Evolutionary conservation across 208 protist genomes (phyloP), one percentile per base, ranked within the genome.

Genomic region (Trypanosoma vivax): DNA sequence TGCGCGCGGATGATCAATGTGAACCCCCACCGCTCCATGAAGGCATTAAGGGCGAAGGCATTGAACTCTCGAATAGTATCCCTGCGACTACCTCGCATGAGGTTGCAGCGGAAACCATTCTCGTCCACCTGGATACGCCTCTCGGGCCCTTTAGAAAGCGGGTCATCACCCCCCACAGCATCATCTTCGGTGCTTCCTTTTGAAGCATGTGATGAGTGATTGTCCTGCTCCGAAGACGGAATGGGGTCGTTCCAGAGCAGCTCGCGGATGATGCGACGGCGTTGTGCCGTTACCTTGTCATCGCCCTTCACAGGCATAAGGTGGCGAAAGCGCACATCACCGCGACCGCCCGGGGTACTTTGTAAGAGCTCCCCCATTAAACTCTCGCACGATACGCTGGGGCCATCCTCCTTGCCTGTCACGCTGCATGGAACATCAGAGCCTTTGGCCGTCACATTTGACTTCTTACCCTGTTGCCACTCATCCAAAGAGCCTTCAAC

Each of bases 231-330:
- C 1, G 37, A 27, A 0, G 25, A 34, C 2, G 65, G 24, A 10
- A 39, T 50, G 27, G 45, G 79, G 55, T 69, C 72, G 42, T 90
- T 90, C 76, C 78, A 86, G 14, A 90, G 27, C 1, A 90, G 49
- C 59, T 90, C 83, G 1, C 83, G 83, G 52, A 83, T 59, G 2
- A 90, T 73, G 13, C 77, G 78, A 5, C 76, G 63, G 6, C 56
- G 52, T n/a, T 59, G 54, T 19, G 59, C 60, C 16, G 29, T 51
- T 2, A 23, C 30, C 9, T 19, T 34, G 27, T 33, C 30, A n/a
- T 79, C 69, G 23, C 58, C 55, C 14, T 28, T 5, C 13, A 23
- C 25, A 2, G 51, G 48, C 14, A 48, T 52, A 23, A 76, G 10
- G 29, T 53, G 29, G 24, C 56, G 40, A 45, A 75, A 74, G 30